Evolutionary conservation across 1,284 basidiomycete species (phyloP).

Genomic region (Neonothopanus nambi): DNA sequence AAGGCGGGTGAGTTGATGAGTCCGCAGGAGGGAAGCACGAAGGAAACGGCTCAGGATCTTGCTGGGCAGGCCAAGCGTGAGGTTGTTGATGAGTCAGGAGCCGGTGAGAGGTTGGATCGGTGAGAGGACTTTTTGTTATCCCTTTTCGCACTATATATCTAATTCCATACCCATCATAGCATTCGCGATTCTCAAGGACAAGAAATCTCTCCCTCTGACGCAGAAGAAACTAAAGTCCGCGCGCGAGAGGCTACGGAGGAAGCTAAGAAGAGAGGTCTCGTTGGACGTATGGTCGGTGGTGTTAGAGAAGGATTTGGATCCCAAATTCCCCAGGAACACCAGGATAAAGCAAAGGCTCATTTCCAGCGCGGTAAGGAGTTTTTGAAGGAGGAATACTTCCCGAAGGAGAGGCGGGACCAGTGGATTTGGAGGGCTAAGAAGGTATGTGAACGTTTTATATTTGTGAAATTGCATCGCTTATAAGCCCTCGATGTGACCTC

Average conservation of each 20-base stretch:
- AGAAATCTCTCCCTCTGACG: neutral
- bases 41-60: too few relatives aligned
- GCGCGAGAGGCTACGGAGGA: neutral
- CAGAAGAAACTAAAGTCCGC: neutral
- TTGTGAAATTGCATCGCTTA: too few relatives aligned
- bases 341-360: conserved; percentile 53
- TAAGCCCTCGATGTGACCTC: too few relatives aligned
- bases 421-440: conserved; percentile 83
- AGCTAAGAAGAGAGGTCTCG: conserved; percentile 51
- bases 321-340: conserved; percentile 57
- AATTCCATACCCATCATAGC: too few relatives aligned
- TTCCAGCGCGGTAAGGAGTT: conserved; percentile 61
- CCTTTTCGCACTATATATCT: neutral
- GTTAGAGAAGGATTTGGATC: neutral
- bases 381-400: conserved; percentile 81
- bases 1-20: too few relatives aligned
- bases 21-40: too few relatives aligned
- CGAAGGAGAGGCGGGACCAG: conserved; percentile 81
- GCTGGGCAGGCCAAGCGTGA: too few relatives aligned
- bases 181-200: neutral
- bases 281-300: conserved; percentile 44
- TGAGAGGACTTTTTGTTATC: too few relatives aligned
- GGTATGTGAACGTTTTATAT: conserved; percentile 31
- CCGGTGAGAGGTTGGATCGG: too few relatives aligned
- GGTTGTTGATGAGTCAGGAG: too few relatives aligned